Evolutionary conservation across 75 land plant species (phyloP).

Genomic region (Picea sitchensis): DNA sequence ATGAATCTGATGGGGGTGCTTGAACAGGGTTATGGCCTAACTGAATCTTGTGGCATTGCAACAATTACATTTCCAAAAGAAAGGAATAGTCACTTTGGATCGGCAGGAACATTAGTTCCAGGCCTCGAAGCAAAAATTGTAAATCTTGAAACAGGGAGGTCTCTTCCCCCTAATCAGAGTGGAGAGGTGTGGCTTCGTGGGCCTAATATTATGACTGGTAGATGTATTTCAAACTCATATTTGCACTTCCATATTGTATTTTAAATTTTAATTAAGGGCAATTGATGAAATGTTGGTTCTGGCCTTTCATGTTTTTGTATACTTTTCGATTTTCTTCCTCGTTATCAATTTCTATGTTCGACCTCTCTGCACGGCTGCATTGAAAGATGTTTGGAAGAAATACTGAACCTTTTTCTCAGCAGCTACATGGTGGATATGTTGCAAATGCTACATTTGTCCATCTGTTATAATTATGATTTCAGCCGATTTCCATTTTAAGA

Average conservation of each 20-base stretch:
- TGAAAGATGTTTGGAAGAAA: background rate
- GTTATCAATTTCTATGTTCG: background rate
- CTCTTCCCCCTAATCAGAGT: conserved; percentile 61
- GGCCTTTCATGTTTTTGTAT: background rate
- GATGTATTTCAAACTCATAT: background rate
- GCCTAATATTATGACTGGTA: conserved; percentile 86
- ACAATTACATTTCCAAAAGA: conserved; percentile 29
- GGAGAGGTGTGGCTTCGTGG: conserved; percentile 89
- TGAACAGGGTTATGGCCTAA: conserved; percentile 90
- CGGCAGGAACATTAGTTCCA: conserved; percentile 59
- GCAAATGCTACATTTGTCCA: background rate
- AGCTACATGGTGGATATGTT: background rate
- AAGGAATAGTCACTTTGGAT: conserved; percentile 37
- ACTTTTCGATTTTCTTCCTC: background rate
- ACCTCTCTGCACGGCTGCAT: background rate
- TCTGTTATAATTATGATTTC: background rate
- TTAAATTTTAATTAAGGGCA: background rate
- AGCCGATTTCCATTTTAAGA: background rate
- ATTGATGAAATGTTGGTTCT: background rate
- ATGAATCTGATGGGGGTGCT: background rate
- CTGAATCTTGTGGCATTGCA: conserved; percentile 70
- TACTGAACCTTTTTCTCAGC: background rate
- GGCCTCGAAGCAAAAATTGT: conserved; percentile 64
- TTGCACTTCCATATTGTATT: background rate
- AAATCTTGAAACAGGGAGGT: conserved; percentile 31